Evolutionary conservation across 1,284 basidiomycete species (phyloP).

Genomic region (Sporisorium graminicola): DNA sequence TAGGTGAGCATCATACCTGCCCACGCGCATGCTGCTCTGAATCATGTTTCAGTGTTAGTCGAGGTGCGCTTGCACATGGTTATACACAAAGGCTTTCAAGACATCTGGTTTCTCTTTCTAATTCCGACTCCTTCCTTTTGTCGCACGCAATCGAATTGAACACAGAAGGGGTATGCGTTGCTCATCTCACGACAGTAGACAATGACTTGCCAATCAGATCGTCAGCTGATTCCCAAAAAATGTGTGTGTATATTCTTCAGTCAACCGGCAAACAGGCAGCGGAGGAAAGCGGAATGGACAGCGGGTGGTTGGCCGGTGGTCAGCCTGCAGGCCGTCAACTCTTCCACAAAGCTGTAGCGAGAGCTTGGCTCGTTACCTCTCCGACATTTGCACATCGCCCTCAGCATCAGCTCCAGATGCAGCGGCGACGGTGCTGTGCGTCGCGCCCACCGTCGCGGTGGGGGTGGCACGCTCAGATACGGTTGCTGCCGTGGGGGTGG

Average conservation of each 20-base stretch:
- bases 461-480: background rate
- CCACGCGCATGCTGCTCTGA: background rate
- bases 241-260: background rate
- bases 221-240: background rate
- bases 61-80: background rate
- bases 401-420: constrained; percentile 17
- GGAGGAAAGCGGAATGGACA: background rate
- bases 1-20: too few species aligned
- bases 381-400: constrained; percentile 46
- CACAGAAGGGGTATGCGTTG: too few species aligned
- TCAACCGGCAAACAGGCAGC: background rate
- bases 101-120: background rate
- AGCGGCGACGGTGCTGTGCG: background rate
- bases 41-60: too few species aligned
- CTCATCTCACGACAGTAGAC: too few species aligned
- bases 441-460: background rate
- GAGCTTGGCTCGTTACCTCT: background rate
- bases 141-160: background rate
- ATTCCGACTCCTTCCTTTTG: background rate
- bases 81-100: background rate
- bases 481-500: background rate
- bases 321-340: background rate
- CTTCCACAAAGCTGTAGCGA: too few species aligned
- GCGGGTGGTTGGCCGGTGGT: too few species aligned
- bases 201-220: background rate